Conservation (phyloP, 2,329 filamentous ascomycete species). For the Neurospora sp. region DNA sequence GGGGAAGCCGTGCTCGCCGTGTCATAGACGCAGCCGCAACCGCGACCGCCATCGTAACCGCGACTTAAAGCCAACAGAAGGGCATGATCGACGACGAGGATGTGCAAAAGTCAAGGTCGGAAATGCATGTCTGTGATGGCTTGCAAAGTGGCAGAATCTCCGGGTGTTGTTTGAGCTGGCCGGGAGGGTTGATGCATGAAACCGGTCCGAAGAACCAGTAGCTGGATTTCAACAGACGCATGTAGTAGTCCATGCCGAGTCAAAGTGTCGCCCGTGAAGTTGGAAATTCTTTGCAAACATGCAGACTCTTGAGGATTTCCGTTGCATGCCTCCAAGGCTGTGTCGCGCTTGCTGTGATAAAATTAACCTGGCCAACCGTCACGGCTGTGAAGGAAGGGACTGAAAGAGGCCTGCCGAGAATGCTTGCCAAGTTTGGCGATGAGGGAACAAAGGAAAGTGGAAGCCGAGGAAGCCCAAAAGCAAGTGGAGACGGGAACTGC, state of each 20-base stretch:
- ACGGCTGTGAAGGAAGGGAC: background rate
- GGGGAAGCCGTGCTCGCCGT: background rate
- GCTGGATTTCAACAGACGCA: background rate
- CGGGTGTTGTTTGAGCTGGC: background rate
- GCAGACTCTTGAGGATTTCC: background rate
- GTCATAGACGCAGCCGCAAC: background rate
- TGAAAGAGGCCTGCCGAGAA: background rate
- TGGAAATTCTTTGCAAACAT: background rate
- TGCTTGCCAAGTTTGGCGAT: background rate
- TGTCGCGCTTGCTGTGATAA: background rate
- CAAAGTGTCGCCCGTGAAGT: background rate
- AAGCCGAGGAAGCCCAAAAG: background rate
- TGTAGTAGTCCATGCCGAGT: background rate
- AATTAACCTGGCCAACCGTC: background rate
- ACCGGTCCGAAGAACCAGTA: background rate
- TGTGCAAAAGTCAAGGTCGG: background rate
- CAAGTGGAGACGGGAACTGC: background rate
- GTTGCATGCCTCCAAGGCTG: background rate
- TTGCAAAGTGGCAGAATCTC: background rate
- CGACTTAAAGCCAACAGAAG: background rate
- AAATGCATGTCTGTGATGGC: background rate
- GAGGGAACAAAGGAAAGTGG: background rate
- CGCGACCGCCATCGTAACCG: background rate
- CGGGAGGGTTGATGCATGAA: background rate
- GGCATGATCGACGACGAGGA: background rate